phyloP scores from a whole-genome alignment of 2,329 filamentous ascomycete genomes.

The Xylariaceae sp. region DNA sequence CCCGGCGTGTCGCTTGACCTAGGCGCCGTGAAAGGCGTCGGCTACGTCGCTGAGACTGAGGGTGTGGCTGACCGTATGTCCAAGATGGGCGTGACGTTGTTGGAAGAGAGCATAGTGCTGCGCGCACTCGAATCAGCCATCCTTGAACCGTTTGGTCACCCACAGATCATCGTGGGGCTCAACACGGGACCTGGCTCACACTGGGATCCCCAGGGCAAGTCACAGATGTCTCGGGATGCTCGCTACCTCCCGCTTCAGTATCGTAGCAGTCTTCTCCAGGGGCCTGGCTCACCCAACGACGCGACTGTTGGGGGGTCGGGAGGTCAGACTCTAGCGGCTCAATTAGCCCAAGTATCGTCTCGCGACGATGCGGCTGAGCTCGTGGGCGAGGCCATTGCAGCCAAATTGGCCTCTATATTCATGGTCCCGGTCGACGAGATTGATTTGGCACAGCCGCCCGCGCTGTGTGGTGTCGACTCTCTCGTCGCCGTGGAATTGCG shows the following conservation, averaged over 20 bases:
- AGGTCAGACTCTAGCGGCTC: background rate
- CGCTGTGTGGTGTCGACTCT: conserved; percentile 24
- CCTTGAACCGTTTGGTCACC: background rate
- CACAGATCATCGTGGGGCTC: conserved; percentile 1
- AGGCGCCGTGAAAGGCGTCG: background rate
- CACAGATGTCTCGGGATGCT: conserved; percentile 7
- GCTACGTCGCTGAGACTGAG: conserved; percentile 1
- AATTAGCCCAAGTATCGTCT: background rate
- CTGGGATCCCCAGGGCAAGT: conserved; percentile 3
- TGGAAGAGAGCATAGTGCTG: conserved; percentile 5
- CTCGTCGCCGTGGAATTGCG: conserved; percentile 27
- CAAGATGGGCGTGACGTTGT: background rate
- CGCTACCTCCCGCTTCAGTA: conserved; percentile 7
- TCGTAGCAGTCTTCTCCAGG: background rate
- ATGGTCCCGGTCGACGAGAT: conserved; percentile 16
- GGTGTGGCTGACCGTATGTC: background rate
- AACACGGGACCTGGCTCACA: conserved; percentile 1
- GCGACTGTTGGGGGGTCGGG: background rate
- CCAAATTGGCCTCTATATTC: conserved; percentile 21
- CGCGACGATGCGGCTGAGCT: background rate
- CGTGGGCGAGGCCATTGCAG: conserved; percentile 3
- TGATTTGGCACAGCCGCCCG: conserved; percentile 4
- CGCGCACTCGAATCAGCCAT: conserved; percentile 3
- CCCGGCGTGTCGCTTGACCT: conserved; percentile 9
- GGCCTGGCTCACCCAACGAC: background rate